Conservation (phyloP, 2,329 filamentous ascomycete genomes). For the Furcasterigmium furcatum region DNA sequence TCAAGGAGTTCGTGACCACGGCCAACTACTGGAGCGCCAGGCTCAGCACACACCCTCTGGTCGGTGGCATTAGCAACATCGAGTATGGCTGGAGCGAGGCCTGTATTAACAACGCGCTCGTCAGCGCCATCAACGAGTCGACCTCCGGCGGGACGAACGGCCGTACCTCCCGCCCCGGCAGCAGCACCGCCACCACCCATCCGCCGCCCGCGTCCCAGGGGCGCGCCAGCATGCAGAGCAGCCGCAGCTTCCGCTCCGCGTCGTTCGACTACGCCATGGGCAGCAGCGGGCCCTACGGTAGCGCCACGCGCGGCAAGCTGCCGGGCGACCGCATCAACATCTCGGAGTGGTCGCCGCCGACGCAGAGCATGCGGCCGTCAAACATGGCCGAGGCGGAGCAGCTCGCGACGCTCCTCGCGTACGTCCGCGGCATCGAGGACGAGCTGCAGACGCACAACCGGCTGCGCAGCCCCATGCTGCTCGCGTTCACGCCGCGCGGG, state of each 20-base stretch:
- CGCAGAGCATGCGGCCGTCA: conserved; percentile 85
- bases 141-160: conserved; percentile 19
- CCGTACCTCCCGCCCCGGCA: conserved; percentile 44
- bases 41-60: conserved; percentile 86
- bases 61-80: conserved; percentile 92
- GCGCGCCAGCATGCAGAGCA: conserved; percentile 2
- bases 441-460: conserved; percentile 88
- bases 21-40: conserved; percentile 98
- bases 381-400: conserved; percentile 78
- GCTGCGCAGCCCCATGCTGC: conserved; percentile 78
- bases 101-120: conserved; percentile 64
- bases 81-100: conserved; percentile 95
- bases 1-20: conserved; percentile 88
- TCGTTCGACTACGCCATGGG: conserved; percentile 57
- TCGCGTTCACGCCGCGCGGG: conserved; percentile 84
- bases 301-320: conserved; percentile 52
- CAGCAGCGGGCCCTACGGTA: conserved; percentile 25
- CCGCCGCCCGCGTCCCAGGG: conserved; percentile 4
- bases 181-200: conserved; percentile 36
- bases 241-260: conserved; percentile 42
- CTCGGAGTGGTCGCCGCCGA: conserved; percentile 84
- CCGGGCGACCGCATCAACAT: conserved; percentile 84
- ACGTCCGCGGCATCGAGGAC: conserved; percentile 81
- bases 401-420: conserved; percentile 67
- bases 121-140: conserved; percentile 49